Evolutionary conservation across 148 eudicot species (phyloP), one percentile per base, ranked within the genome.

Genomic region (Limonium bicolor): DNA sequence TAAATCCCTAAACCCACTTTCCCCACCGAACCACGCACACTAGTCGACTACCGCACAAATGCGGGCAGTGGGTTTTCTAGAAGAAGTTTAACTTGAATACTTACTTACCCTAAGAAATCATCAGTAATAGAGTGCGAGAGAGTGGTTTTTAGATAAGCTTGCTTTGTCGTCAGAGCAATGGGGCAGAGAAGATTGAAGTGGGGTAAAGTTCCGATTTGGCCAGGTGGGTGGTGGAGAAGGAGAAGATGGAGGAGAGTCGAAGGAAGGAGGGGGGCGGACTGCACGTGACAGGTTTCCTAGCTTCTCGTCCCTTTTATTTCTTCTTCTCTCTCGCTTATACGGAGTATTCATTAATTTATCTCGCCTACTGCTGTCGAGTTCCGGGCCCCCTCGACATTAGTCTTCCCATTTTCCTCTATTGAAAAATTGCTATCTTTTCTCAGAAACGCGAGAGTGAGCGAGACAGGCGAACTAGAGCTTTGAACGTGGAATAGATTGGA

Each of bases 231-330:
- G 18, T 23, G 48, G 27, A 43, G 28, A 40, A 40, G 15, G n/a
- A 5, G 15, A 4, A 20, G 23, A 16, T 15, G 13, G 24, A 19
- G 45, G 54, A 20, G 16, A 23, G 24, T 24, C 34, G 47, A 6
- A 6, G 0, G 17, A 7, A 35, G 28, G 37, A 32, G 28, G 50
- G 27, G 23, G 35, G 48, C 63, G 68, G 68, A 46, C 27, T 26
- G 69, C 71, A 66, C 66, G 71, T 66, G 71, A 66, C 41, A 22
- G 32, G 56, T 42, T 38, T 20, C 49, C 36, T 43, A n/a, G n/a
- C 24, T 48, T 4, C 18, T 7, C 36, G 24, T 54, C 46, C 7
- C 5, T 5, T 20, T 28, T 40, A 2, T 9, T 13, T 36, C 37
- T 47, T 27, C 20, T 18, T 25, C 13, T 25, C 20, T 14, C 40